phyloP scores from a whole-genome alignment of 371 early-diverging fungal genomes.

The Actinomortierella ambigua region DNA sequence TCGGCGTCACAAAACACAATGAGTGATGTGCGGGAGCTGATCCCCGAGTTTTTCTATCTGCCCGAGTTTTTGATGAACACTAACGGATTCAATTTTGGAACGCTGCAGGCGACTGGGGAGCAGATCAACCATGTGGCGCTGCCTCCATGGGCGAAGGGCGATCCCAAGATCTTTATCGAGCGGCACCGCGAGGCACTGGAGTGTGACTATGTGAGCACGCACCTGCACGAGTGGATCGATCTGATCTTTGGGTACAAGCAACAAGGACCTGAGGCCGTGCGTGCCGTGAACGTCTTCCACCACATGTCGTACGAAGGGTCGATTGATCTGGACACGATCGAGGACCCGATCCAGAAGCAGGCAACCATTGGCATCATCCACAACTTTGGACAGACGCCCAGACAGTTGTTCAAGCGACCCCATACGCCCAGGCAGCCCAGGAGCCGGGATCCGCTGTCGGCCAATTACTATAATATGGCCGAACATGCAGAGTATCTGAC shows the following conservation, averaged over 20 bases:
- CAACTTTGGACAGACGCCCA: constrained; percentile 95
- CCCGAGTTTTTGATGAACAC: constrained; percentile 86
- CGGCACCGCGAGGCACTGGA: constrained; percentile 92
- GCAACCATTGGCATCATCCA: constrained; percentile 93
- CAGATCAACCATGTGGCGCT: constrained; percentile 75
- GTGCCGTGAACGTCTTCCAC: constrained; percentile 89
- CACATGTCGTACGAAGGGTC: constrained; percentile 93
- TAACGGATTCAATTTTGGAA: constrained; percentile 86
- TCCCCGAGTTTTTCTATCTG: constrained; percentile 90
- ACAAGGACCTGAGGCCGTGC: constrained; percentile 79
- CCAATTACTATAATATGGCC: constrained; percentile 55
- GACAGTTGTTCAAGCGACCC: constrained; percentile 81
- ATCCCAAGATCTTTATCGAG: constrained; percentile 87
- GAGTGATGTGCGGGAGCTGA: constrained; percentile 87
- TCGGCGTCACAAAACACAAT: constrained; percentile 77
- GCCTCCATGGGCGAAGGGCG: constrained; percentile 87
- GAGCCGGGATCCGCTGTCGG: constrained; percentile 45
- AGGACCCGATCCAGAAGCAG: constrained; percentile 87
- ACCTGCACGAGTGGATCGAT: constrained; percentile 91
- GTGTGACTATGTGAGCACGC: constrained; percentile 84
- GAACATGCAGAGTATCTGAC: constrained; percentile 59
- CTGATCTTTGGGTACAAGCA: constrained; percentile 92
- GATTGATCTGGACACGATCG: constrained; percentile 85
- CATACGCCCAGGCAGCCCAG: constrained; percentile 63
- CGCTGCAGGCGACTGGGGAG: constrained; percentile 72